These are phyloP conservation scores for Citrullus amarus DNA, from an alignment of 306 rosid species.

Conservation along the genomic window DNA sequence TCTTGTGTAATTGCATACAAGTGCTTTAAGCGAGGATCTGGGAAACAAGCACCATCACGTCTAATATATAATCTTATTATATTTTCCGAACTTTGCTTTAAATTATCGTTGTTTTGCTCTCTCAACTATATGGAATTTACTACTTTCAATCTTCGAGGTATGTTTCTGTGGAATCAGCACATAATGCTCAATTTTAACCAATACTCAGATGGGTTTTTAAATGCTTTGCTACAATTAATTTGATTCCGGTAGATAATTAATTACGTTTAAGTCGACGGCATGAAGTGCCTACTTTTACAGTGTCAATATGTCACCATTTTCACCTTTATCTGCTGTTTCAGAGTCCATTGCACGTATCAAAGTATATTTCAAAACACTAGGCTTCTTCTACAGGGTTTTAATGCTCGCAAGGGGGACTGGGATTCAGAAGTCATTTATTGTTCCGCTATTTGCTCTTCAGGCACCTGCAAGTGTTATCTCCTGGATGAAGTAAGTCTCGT, in stretches of 20 bases:
- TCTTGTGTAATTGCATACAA: neutral
- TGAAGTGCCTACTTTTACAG: neutral
- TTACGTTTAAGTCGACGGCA: neutral
- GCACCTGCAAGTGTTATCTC: conserved; percentile 58
- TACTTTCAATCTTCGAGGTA: neutral
- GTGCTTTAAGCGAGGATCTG: too few species aligned
- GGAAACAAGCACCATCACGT: too few species aligned
- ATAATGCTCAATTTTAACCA: neutral
- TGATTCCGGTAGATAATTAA: neutral
- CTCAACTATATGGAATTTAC: neutral
- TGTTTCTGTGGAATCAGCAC: neutral
- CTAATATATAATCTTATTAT: neutral
- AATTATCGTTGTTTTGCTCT: neutral
- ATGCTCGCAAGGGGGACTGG: conserved; percentile 70
- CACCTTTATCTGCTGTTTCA: neutral
- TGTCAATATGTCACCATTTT: neutral
- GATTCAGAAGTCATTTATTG: conserved; percentile 54
- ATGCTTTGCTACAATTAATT: neutral
- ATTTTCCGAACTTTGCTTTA: neutral
- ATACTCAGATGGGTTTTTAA: neutral
- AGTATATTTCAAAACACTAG: neutral
- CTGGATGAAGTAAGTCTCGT: conserved; percentile 57
- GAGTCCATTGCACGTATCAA: neutral
- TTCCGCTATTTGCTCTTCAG: conserved; percentile 74
- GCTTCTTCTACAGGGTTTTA: conserved; percentile 42